Base-by-base conservation (phyloP, 2,329 filamentous ascomycete species). In the Ilyonectria sp. region DNA sequence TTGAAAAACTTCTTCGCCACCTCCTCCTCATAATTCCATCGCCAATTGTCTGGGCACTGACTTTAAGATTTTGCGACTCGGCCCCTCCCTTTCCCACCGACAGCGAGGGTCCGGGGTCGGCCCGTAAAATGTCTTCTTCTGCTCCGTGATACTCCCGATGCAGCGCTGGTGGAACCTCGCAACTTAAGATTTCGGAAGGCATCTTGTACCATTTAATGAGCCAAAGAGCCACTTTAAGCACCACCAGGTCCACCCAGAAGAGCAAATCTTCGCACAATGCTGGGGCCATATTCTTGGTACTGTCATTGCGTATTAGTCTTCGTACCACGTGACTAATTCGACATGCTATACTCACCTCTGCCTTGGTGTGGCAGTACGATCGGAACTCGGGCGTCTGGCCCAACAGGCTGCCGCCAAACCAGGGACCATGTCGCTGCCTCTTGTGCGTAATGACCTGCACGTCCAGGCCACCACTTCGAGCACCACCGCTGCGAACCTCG, bases 371-470 rank as follows among this genome's bases (percentile, higher is more conserved):
- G 86, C 96, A 99, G 85, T 98, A 99, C 79, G 94, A 98, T 81
- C 94, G 91, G 88, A 99, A 99, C 83, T 99, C 97, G 5, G 97
- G 95, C 7, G 96, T 99, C 86, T 98, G 95, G 62, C 95, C 97
- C 68, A 99, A 86, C 83, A 99, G 87, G 84, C 94, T 97, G 75
- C 96, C 96, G 81, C 96, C 96, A 80, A 99, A 99, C 96, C 96
- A 99, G 35, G 96, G 96, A 19, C 96, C 96, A 80, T 99, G 95
- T 79, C 95, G 89, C 88, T 99, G 96, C 80, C 96, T 89, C 89
- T 97, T 98, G 87, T 99, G 96, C 53, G 94, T 94, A 74, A 99
- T 97, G 74, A 99, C 96, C 79, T 97, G 94, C 37, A 99, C 96
- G 62, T 99, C 97, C 74, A 99, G 84, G 71, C 97, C 96, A 76